Percentiles rank a stretch among this genome's conserved stretches.
Conservation (phyloP, 768 basidiomycete species). For the Lentinula detonsa region DNA sequence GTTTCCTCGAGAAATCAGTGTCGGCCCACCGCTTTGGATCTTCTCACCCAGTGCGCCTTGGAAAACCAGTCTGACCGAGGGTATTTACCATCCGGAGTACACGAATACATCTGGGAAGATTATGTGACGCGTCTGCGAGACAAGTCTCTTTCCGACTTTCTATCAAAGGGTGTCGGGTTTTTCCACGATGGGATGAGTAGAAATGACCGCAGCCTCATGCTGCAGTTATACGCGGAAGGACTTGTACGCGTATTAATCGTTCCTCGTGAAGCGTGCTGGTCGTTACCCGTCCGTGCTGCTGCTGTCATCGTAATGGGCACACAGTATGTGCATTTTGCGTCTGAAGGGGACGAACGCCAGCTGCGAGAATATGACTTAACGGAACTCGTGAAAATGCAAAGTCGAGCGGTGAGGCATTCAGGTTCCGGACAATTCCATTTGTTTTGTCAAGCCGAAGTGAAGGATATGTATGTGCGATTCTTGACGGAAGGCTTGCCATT, state of each 20-base stretch:
- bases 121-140: slow-evolving; percentile 59
- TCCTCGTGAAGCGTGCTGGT: slow-evolving; percentile 84
- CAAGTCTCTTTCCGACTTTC: slow-evolving; percentile 54
- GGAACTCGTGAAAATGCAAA: slow-evolving; percentile 90
- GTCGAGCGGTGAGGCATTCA: slow-evolving; percentile 65
- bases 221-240: slow-evolving; percentile 79
- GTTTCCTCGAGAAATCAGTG: slow-evolving; percentile 84
- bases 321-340: slow-evolving; percentile 62
- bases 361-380: slow-evolving; percentile 74
- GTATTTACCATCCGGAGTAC: slow-evolving; percentile 50
- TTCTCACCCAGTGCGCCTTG: slow-evolving; percentile 84
- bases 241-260: slow-evolving; percentile 75
- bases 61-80: slow-evolving; percentile 64
- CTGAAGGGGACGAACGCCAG: slow-evolving; percentile 49
- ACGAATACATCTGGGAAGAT: slow-evolving; percentile 43
- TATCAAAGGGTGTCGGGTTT: slow-evolving; percentile 84
- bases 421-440: slow-evolving; percentile 67
- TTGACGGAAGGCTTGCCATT: slow-evolving; percentile 84
- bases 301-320: slow-evolving; percentile 90
- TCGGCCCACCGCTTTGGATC: slow-evolving; percentile 64
- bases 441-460: slow-evolving; percentile 85
- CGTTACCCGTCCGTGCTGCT: slow-evolving; percentile 75
- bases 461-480: slow-evolving; percentile 77
- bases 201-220: slow-evolving; percentile 62
- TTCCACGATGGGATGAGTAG: slow-evolving; percentile 70